Base-by-base conservation (phyloP, 225 moss, liverwort and hornwort species). In the Anthoceros angustus region DNA sequence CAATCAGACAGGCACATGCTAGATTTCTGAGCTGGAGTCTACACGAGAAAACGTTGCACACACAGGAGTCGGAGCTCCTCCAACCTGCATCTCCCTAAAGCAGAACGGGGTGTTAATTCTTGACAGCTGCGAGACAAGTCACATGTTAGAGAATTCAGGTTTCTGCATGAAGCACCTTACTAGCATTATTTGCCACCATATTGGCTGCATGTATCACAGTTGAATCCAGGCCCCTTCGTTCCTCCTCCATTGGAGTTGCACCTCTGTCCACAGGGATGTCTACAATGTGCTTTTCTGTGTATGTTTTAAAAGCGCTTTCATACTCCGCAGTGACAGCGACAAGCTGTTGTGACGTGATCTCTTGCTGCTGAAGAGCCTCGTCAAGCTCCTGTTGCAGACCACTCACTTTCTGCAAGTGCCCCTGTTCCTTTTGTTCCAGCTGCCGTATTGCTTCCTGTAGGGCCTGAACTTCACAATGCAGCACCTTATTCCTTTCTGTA, bases 91-190 rank as follows among this genome's bases (percentile, higher is more conserved):
- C n/a, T 55, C 23, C 46, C 55, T 55, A 23, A 55, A 55, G 55
- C 32, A 32, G 32, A 4, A 32, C 32, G 32, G 32, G 32, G 32
- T 32, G 55, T 55, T 55, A 55, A 23, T 7, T 7, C 18, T 55
- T 15, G 7, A 18, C 23, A 55, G n/a, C 23, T 6, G 14, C 55
- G 23, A 23, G 23, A 18, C 23, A 15, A 55, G 23, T 7, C 7
- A 55, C 14, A 55, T 55, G 55, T 55, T 18, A 55, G 16, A 20
- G 18, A 55, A 55, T 18, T 18, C 55, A 55, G 55, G 55, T 55
- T 55, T 55, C 55, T 55, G 55, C 23, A 55, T 55, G 55, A 55
- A 55, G 55, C 55, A 55, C 55, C 55, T 55, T 55, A 55, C 55
- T 55, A 55, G 55, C 55, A 55, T 55, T 55, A 55, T 23, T 55